Evolutionary conservation across 164 flowering plant species (phyloP), one percentile per base, ranked within the genome.

Genomic region (Santalum album): DNA sequence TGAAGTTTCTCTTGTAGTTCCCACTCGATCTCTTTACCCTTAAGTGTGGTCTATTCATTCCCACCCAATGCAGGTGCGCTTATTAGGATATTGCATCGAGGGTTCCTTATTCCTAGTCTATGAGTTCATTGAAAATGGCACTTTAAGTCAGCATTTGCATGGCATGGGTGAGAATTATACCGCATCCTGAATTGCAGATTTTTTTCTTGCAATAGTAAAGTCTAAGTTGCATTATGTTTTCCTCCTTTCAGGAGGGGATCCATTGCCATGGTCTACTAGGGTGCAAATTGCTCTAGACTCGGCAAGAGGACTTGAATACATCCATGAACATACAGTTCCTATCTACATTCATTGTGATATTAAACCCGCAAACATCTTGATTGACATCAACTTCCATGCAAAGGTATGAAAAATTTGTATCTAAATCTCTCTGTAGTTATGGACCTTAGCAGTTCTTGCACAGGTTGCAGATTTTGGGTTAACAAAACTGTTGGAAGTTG

Each of bases 391-490:
- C 25, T 46, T 46, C 25, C 50, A 15, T n/a, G 50, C 50, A 46
- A 46, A 46, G 50, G 50, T 46, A 38, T 4, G 16, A 38, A 38
- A 32, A 6, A 12, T n/a, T 44, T 44, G 48, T 44, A 20, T 44
- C 16, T n/a, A n/a, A 16, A 46, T 23, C 3, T 46, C 23, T 15
- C 12, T 23, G 10, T 46, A 3, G 23, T n/a, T 19, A n/a, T 11
- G 10, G 0, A 1, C 9, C 42, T 38, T 2, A 32, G 12, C 12
- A 11, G 16, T 38, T 38, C 3, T 38, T 38, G 12, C 16, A 23
- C 50, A 46, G 50, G 50, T 46, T n/a, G 23, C 50, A 46, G 50
- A 46, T 46, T 46, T 46, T 46, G 50, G 50, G 25, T 46, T 46
- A 46, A 14, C 50, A 20, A 46, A 46, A 19, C 50, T 46, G 25